Conservation (phyloP, 768 basidiomycete genomes). For the Tricholoma bakamatsutake region DNA sequence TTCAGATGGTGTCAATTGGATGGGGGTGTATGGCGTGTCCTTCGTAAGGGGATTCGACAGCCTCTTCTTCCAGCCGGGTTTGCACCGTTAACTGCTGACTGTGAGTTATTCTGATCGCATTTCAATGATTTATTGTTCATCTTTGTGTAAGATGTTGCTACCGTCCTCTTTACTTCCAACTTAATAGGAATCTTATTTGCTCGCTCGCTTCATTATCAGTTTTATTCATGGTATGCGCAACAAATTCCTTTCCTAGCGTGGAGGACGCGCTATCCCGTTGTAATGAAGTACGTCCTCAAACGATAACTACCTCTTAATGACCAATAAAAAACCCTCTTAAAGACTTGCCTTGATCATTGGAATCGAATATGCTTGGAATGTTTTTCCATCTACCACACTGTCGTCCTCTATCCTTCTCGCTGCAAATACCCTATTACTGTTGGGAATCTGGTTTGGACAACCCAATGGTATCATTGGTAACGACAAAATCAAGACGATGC, state of each 20-base stretch:
- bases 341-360: slow-evolving; percentile 56
- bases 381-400: slow-evolving; percentile 70
- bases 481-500: slow-evolving; percentile 7
- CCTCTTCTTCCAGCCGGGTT: slow-evolving; percentile 46
- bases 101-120: slow-evolving; percentile 36
- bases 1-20: slow-evolving; percentile 72
- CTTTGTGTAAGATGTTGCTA: slow-evolving; percentile 57
- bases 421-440: slow-evolving; percentile 21
- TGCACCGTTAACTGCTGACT: slow-evolving; percentile 49
- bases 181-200: slow-evolving; percentile 89
- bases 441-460: slow-evolving; percentile 28
- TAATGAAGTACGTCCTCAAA: slow-evolving; percentile 47
- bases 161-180: slow-evolving; percentile 86
- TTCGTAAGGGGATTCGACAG: slow-evolving; percentile 46
- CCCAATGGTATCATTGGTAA: slow-evolving; percentile 5
- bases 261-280: slow-evolving; percentile 59
- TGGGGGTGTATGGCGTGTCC: slow-evolving; percentile 55
- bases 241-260: slow-evolving; percentile 82
- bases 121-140: slow-evolving; percentile 9
- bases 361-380: slow-evolving; percentile 87
- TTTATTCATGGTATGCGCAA: slow-evolving; percentile 96
- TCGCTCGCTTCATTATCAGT: slow-evolving; percentile 95
- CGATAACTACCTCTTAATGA: slow-evolving; percentile 2
- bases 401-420: slow-evolving; percentile 24
- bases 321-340: slow-evolving; percentile 5